phyloP scores from a whole-genome alignment of 139 green algal species.

The Tetraselmis striata region DNA sequence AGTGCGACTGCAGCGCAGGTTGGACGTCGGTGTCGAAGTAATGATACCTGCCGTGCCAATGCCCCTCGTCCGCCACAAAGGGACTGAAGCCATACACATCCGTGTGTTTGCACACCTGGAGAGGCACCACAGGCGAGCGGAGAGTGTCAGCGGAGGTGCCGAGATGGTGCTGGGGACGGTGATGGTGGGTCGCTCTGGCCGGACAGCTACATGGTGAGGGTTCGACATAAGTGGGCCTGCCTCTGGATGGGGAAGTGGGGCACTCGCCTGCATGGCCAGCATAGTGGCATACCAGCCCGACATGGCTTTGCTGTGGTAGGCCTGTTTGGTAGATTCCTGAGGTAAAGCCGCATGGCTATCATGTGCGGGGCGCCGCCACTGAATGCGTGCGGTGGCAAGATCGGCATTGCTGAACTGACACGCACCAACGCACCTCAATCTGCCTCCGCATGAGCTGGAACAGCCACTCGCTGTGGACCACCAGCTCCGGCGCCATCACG shows the following conservation, averaged over 20 bases:
- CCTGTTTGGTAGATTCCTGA: not conserved
- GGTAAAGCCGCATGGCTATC: no score
- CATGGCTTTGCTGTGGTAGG: conserved; percentile 10
- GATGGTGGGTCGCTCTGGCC: no score
- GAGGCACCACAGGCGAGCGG: no score
- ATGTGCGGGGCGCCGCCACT: no score
- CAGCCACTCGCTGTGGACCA: conserved; percentile 7
- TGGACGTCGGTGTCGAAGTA: conserved; percentile 10
- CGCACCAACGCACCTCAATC: not conserved
- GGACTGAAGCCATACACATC: conserved; percentile 11
- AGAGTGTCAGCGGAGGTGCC: no score
- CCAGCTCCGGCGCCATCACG: not conserved
- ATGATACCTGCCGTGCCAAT: conserved; percentile 6
- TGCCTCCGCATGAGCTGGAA: conserved; percentile 2
- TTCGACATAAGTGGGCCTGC: no score
- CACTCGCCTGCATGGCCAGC: conserved; percentile 8
- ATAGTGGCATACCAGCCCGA: conserved; percentile 7
- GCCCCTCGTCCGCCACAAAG: not conserved
- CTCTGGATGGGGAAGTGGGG: no score
- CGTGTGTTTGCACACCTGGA: not conserved
- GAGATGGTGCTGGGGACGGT: no score
- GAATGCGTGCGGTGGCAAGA: no score
- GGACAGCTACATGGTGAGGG: no score
- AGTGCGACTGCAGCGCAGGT: not conserved
- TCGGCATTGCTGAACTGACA: no score